These are phyloP conservation scores for Tylopilus subfusipes DNA, from an alignment of 768 basidiomycete genomes.

Conservation along the genomic window DNA sequence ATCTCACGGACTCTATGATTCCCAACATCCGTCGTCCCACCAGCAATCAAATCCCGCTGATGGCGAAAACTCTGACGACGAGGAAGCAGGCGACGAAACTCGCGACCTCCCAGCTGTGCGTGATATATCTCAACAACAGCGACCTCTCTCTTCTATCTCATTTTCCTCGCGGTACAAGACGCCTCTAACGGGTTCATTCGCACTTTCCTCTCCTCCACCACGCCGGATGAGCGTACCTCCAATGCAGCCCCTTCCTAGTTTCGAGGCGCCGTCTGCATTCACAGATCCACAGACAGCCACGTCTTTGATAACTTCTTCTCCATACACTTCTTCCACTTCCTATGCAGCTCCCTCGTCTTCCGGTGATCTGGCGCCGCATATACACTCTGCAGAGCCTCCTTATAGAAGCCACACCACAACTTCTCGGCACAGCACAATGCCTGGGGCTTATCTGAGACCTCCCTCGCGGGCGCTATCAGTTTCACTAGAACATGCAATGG, in stretches of 20 bases:
- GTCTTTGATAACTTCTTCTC: conserved; percentile 37
- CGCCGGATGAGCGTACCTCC: conserved; percentile 47
- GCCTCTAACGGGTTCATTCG: conserved; percentile 60
- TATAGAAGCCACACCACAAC: conserved; percentile 36
- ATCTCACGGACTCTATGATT: conserved; percentile 13
- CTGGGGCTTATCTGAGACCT: conserved; percentile 38
- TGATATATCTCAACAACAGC: conserved; percentile 38
- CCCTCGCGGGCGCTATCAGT: conserved; percentile 35
- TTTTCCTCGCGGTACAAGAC: conserved; percentile 79
- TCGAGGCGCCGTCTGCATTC: conserved; percentile 74
- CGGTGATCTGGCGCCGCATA: conserved; percentile 37
- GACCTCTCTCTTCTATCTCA: conserved; percentile 64
- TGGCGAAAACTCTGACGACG: conserved; percentile 43
- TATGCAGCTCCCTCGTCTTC: conserved; percentile 38
- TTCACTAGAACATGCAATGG: conserved; percentile 68
- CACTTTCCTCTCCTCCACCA: conserved; percentile 52
- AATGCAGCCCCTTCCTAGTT: conserved; percentile 69
- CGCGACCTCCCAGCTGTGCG: conserved; percentile 40
- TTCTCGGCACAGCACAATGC: conserved; percentile 32
- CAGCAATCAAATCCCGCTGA: conserved; percentile 22
- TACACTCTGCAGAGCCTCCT: conserved; percentile 35
- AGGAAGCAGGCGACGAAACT: conserved; percentile 47
- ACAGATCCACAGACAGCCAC: conserved; percentile 40
- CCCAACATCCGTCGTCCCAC: conserved; percentile 6
- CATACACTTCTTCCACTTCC: conserved; percentile 36